A percentile compares a stretch with the other conserved stretches of the same genome.
These are phyloP conservation scores for Penstemon davidsonii DNA, from an alignment of 257 asterid genomes.

Conservation along the genomic window DNA sequence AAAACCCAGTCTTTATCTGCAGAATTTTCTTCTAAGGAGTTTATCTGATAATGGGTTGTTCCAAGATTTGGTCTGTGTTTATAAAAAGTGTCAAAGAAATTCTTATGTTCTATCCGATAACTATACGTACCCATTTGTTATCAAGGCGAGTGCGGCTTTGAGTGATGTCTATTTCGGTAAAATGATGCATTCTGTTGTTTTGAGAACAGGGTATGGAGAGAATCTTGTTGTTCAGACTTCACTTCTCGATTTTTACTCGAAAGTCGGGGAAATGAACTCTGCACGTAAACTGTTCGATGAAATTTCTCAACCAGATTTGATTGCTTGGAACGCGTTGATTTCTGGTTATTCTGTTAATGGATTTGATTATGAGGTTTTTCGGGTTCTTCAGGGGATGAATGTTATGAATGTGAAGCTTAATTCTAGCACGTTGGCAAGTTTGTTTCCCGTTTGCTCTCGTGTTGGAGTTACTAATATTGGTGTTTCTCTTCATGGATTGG, in stretches of 20 bases:
- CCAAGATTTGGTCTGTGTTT: constrained; percentile 38
- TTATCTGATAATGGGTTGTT: constrained; percentile 45
- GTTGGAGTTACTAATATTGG: constrained; percentile 31
- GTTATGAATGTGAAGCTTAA: constrained; percentile 45
- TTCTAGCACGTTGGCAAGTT: constrained; percentile 54
- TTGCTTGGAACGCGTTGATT: constrained; percentile 66
- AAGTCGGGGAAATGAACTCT: constrained; percentile 37
- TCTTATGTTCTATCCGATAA: constrained; percentile 51
- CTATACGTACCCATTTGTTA: constrained; percentile 63
- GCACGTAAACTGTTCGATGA: constrained; percentile 55
- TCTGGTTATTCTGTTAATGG: constrained; percentile 63
- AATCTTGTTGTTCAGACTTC: constrained; percentile 58
- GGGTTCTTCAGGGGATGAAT: constrained; percentile 39
- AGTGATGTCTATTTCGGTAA: constrained; percentile 39
- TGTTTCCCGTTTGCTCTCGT: constrained; percentile 55
- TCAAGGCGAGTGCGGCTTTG: constrained; percentile 57
- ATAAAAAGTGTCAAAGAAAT: constrained; percentile 34
- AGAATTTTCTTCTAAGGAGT: constrained; percentile 48
- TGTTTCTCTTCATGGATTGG: constrained; percentile 50
- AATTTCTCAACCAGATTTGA: constrained; percentile 55
- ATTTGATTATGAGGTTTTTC: constrained; percentile 37
- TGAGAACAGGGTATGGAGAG: constrained; percentile 46
- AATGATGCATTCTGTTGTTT: constrained; percentile 39
- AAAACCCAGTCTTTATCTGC: constrained; percentile 37
- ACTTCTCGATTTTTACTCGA: constrained; percentile 47